Evolutionary conservation across 805 yeast genomes (phyloP).

Genomic region (Candida boidinii): DNA sequence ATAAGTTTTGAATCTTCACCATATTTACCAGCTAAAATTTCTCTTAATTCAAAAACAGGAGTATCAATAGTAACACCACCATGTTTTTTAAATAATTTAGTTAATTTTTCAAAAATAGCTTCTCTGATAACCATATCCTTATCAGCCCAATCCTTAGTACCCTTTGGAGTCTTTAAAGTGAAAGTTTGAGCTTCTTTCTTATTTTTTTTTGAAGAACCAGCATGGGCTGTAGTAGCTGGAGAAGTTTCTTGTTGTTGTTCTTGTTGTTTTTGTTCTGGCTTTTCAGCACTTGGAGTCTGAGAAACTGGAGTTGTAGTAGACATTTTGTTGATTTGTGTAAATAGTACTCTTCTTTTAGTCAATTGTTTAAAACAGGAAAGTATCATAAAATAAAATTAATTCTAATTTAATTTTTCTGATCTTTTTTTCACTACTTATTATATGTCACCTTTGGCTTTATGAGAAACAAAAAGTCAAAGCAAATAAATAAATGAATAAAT

Average conservation of each 20-base stretch:
- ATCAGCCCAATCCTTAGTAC: conserved; percentile 98
- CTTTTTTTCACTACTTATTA: too few relatives aligned
- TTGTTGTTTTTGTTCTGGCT: too few relatives aligned
- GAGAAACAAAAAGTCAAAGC: too few relatives aligned
- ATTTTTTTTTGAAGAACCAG: conserved; percentile 24
- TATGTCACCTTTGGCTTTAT: too few relatives aligned
- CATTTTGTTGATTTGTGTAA: too few relatives aligned
- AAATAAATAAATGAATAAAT: too few relatives aligned
- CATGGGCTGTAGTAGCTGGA: background rate
- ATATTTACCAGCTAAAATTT: conserved; percentile 91
- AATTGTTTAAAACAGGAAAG: too few relatives aligned
- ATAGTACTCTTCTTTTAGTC: too few relatives aligned
- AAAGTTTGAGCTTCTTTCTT: conserved; percentile 43
- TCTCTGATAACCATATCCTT: conserved; percentile 94
- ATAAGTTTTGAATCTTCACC: conserved; percentile 98
- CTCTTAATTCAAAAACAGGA: conserved; percentile 94
- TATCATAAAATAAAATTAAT: too few relatives aligned
- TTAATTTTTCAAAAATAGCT: conserved; percentile 68
- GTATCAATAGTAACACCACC: conserved; percentile 99
- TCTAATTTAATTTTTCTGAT: too few relatives aligned
- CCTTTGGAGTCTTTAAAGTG: conserved; percentile 90
- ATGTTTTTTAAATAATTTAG: conserved; percentile 79
- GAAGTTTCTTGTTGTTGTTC: conserved; percentile 1
- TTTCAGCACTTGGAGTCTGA: too few relatives aligned
- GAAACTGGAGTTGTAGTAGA: background rate